These are phyloP conservation scores for Didymella pomorum DNA, from an alignment of 2,329 filamentous ascomycete genomes.

Conservation along the genomic window DNA sequence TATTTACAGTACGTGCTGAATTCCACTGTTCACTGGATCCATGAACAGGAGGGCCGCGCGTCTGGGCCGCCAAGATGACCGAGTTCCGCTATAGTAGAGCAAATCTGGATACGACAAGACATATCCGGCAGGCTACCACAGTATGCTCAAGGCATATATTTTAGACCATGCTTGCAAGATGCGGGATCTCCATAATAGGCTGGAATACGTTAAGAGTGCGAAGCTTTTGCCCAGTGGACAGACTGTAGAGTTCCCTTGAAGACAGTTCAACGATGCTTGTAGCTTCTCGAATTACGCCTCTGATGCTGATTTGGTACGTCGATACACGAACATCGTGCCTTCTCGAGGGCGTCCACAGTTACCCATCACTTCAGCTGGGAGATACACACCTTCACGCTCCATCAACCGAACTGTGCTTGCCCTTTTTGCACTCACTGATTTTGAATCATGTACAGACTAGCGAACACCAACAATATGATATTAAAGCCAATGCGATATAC, in stretches of 20 bases:
- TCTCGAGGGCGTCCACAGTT: neutral
- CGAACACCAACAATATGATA: neutral
- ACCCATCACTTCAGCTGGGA: neutral
- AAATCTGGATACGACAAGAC: neutral
- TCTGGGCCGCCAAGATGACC: neutral
- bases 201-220: neutral
- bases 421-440: neutral
- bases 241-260: too few relatives aligned
- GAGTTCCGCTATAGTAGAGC: neutral
- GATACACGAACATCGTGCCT: neutral
- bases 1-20: neutral
- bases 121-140: neutral
- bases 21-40: neutral
- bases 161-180: neutral
- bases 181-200: neutral
- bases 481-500: neutral
- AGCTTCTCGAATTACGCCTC: neutral
- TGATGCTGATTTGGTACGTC: neutral
- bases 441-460: neutral
- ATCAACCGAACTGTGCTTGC: neutral
- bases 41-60: neutral
- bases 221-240: too few relatives aligned
- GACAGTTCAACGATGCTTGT: neutral
- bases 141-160: neutral
- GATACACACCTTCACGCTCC: neutral